These are phyloP conservation scores for Eimeria mitis DNA, from an alignment of 169 alveolate species.

Conservation along the genomic window DNA sequence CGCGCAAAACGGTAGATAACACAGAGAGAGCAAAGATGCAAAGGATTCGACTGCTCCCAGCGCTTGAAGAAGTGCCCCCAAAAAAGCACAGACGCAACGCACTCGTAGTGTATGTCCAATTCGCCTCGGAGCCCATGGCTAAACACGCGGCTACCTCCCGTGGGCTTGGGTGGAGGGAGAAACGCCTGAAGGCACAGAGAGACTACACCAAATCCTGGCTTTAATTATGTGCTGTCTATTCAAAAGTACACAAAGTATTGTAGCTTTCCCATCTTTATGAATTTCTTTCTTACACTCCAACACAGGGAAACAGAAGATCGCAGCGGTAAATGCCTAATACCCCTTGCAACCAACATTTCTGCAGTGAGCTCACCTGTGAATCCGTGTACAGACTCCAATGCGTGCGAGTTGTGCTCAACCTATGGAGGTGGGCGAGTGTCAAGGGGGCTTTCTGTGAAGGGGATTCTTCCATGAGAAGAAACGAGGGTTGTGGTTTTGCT, in stretches of 20 bases:
- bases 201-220: background rate
- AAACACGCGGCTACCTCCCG: background rate
- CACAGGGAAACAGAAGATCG: background rate
- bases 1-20: background rate
- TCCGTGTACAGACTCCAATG: conserved; percentile 63
- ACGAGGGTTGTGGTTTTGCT: background rate
- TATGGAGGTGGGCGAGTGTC: conserved; percentile 42
- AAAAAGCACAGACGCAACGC: background rate
- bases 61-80: background rate
- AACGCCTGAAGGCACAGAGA: conserved; percentile 18
- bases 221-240: background rate
- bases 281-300: background rate
- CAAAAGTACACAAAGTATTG: background rate
- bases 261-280: background rate
- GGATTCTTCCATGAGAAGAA: conserved; percentile 2
- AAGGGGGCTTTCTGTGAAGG: conserved; percentile 38
- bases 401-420: conserved; percentile 29
- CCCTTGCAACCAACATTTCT: background rate
- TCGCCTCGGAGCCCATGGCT: conserved; percentile 42
- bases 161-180: conserved; percentile 9
- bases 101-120: conserved; percentile 36
- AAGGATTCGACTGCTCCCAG: background rate
- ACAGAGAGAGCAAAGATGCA: background rate
- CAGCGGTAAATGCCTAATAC: background rate
- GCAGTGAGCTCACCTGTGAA: background rate